Evolutionary conservation across 768 basidiomycete species (phyloP).

Genomic region (Suillus luteus): DNA sequence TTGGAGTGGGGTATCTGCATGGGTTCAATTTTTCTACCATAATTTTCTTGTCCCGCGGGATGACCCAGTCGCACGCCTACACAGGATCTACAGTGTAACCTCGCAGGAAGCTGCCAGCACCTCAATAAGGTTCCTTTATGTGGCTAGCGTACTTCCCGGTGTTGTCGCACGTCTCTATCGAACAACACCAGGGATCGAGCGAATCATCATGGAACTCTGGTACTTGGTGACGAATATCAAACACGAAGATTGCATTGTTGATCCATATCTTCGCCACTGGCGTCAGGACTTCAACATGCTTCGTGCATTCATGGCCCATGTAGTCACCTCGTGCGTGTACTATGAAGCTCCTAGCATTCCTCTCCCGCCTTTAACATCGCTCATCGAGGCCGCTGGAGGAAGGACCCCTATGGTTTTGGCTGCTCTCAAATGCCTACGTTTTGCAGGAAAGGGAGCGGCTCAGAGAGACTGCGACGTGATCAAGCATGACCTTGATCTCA

Average conservation of each 20-base stretch:
- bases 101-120: slow-evolving; percentile 4
- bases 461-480: not conserved
- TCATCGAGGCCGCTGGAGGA: slow-evolving; percentile 5
- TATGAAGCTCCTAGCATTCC: slow-evolving; percentile 2
- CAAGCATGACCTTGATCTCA: not conserved
- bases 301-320: slow-evolving; percentile 3
- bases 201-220: slow-evolving; percentile 9
- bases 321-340: slow-evolving; percentile 7
- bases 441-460: slow-evolving; percentile 1
- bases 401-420: slow-evolving; percentile 1
- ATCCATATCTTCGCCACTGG: slow-evolving; percentile 6
- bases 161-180: slow-evolving; percentile 4
- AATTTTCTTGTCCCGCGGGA: not conserved
- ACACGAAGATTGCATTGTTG: not conserved
- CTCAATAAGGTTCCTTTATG: not conserved
- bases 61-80: slow-evolving; percentile 2
- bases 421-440: slow-evolving; percentile 4
- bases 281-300: slow-evolving; percentile 6
- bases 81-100: not conserved
- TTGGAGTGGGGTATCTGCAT: slow-evolving; percentile 4
- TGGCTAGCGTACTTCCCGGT: slow-evolving; percentile 3
- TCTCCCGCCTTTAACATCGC: slow-evolving; percentile 4
- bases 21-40: slow-evolving; percentile 4
- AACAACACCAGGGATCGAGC: not conserved
- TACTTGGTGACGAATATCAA: slow-evolving; percentile 1